Conservation (phyloP, 768 basidiomycete genomes). For the Phaeotremella skinneri region DNA sequence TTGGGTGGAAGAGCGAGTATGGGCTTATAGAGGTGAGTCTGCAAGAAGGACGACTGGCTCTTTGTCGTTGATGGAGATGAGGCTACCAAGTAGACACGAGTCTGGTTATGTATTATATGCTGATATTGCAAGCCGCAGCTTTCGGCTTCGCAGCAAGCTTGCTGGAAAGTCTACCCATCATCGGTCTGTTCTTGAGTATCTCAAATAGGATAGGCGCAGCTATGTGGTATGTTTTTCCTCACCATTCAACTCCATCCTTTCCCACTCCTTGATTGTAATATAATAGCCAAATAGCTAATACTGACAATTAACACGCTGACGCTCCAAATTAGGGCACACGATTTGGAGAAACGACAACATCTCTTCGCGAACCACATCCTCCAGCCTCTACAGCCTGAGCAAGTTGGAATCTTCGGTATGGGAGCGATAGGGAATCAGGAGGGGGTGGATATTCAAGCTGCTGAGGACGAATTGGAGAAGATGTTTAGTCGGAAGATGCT, state of each 20-base stretch:
- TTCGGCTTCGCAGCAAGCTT: slow-evolving; percentile 84
- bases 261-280: slow-evolving; percentile 47
- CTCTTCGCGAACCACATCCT: slow-evolving; percentile 51
- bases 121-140: slow-evolving; percentile 54
- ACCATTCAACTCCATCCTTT: slow-evolving; percentile 52
- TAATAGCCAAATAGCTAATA: background rate
- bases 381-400: slow-evolving; percentile 44
- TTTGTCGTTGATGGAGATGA: background rate
- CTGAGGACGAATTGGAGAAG: slow-evolving; percentile 38
- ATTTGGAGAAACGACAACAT: slow-evolving; percentile 56
- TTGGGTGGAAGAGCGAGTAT: slow-evolving; percentile 84
- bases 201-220: slow-evolving; percentile 88
- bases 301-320: slow-evolving; percentile 10
- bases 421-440: slow-evolving; percentile 24
- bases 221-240: slow-evolving; percentile 71
- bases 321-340: slow-evolving; percentile 39
- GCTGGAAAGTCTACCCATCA: slow-evolving; percentile 74
- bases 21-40: slow-evolving; percentile 73
- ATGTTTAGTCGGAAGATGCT: slow-evolving; percentile 22
- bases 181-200: slow-evolving; percentile 76
- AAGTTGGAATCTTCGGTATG: slow-evolving; percentile 43
- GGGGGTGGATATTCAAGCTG: slow-evolving; percentile 36
- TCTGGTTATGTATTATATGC: background rate
- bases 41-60: too few species aligned
- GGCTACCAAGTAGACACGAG: background rate